Evolutionary conservation across 768 basidiomycete species (phyloP), one percentile per base, ranked within the genome.

Genomic region (Clathrus columnatus): DNA sequence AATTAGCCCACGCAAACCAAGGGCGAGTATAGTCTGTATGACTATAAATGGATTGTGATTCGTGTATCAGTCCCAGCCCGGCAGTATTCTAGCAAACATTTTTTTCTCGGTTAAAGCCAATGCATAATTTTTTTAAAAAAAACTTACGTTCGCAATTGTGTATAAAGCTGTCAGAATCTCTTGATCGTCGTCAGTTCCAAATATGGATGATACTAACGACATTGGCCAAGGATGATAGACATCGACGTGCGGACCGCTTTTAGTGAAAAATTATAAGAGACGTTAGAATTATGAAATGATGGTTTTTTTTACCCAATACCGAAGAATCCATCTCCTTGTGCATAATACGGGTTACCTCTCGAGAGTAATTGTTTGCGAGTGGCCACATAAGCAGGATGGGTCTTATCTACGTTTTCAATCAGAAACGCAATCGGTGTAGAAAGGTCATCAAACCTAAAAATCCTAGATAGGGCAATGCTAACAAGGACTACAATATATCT

Each of bases 1-100:
- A 85, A 65, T 87, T 87, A 14, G 82, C 87, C 86, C 85, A 88
- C 20, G 87, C 86, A 67, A 88, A 88, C 85, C 85, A 88, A 18
- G 80, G 74, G 20, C 86, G 75, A 30, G 84, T 87, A 62, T 85
- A 87, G 24, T 74, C 73, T 16, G 68, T 69, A 18, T 67, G 61
- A 29, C 81, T 67, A 66, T 83, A 82, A 56, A 88, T 83, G 7
- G 76, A 76, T 61, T 82, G 76, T 1, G 83, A 84, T 66, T 90
- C 87, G 63, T 89, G 87, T 45, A 88, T 84, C 43, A 89, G 69
- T n/a, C 87, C 87, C 14, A 89, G 74, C 2, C 83, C 82, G 18
- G 75, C 75, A 0, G 87, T 88, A 65, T 84, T 86, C 85, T 87
- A 59, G 17, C 21, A 54, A 26, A 54, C 45, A 43, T 14, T 45